These are phyloP conservation scores for Liquidambar formosana DNA, from an alignment of 164 flowering plant genomes.

Conservation along the genomic window DNA sequence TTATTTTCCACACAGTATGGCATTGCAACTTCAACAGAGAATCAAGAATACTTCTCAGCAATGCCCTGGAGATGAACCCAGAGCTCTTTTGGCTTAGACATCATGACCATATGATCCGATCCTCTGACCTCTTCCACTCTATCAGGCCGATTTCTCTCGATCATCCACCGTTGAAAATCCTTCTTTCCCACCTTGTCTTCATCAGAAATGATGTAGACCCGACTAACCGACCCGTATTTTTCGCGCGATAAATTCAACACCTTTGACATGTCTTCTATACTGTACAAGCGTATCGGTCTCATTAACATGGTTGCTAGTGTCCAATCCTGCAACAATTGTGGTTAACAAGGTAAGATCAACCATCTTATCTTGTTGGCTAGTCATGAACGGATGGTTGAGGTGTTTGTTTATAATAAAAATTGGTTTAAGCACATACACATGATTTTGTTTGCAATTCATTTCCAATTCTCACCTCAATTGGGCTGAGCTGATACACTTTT, in stretches of 20 bases:
- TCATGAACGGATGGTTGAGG: too few species aligned
- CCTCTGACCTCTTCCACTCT: constrained; percentile 19
- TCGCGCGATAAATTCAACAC: constrained; percentile 2
- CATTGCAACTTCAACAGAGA: not conserved
- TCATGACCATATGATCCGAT: constrained; percentile 39
- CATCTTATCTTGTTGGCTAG: too few species aligned
- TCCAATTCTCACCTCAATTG: constrained; percentile 15
- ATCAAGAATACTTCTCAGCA: constrained; percentile 11
- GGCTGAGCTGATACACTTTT: constrained; percentile 27
- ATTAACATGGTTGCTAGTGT: constrained; percentile 17
- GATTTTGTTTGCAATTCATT: too few species aligned
- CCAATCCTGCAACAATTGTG: constrained; percentile 15
- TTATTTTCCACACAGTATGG: too few species aligned
- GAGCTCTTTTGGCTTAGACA: constrained; percentile 30
- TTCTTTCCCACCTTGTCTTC: constrained; percentile 4
- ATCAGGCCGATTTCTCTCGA: constrained; percentile 24
- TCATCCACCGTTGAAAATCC: constrained; percentile 24
- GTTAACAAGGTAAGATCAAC: not conserved
- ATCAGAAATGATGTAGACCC: constrained; percentile 22
- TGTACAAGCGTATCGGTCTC: constrained; percentile 16
- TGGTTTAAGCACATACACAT: too few species aligned
- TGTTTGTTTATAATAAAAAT: too few species aligned
- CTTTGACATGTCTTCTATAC: constrained; percentile 16
- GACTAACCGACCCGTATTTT: constrained; percentile 25
- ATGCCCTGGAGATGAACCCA: constrained; percentile 1